Percentiles rank a stretch among this genome's conserved stretches.
These are phyloP conservation scores for Ophioceras dolichostomum DNA, from an alignment of 2,329 filamentous ascomycete species.

Conservation along the genomic window DNA sequence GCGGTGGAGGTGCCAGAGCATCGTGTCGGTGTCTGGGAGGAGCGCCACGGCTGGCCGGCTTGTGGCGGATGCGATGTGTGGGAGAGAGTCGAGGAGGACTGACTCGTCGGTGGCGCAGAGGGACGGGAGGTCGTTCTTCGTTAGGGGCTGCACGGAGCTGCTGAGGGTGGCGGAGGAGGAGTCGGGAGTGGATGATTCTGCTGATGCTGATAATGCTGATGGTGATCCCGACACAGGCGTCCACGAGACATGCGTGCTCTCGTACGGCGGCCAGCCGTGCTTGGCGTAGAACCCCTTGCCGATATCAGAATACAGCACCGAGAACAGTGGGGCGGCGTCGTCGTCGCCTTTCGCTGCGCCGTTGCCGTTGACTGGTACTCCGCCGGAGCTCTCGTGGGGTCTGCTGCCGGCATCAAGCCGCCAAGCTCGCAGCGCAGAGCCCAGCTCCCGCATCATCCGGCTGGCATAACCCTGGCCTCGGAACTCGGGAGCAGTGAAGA, in stretches of 20 bases:
- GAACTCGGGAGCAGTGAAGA: conserved; percentile 59
- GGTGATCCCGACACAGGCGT: conserved; percentile 19
- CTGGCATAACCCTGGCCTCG: conserved; percentile 65
- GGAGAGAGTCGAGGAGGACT: conserved; percentile 43
- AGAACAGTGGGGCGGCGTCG: conserved; percentile 40
- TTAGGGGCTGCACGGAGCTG: conserved; percentile 30
- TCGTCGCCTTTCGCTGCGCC: conserved; percentile 5
- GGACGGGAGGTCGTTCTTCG: conserved; percentile 44
- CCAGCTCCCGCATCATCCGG: conserved; percentile 60
- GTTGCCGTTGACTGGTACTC: neutral
- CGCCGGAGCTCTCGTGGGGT: neutral
- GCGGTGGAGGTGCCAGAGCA: conserved; percentile 68
- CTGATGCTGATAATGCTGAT: conserved; percentile 8
- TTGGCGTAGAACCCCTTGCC: conserved; percentile 71
- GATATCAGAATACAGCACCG: conserved; percentile 77
- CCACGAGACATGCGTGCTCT: conserved; percentile 61
- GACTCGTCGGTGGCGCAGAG: conserved; percentile 54
- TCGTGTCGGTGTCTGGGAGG: conserved; percentile 52
- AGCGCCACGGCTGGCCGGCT: conserved; percentile 46
- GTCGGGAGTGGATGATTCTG: conserved; percentile 11
- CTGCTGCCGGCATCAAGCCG: conserved; percentile 16
- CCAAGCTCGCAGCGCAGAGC: conserved; percentile 24
- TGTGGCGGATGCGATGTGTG: conserved; percentile 3
- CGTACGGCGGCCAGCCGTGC: conserved; percentile 65
- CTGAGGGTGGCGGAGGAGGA: conserved; percentile 6